A percentile compares a stretch with the other conserved stretches of the same genome.
phyloP scores from a whole-genome alignment of 352 stramenopile genomes.

The Poterioochromonas sp. region DNA sequence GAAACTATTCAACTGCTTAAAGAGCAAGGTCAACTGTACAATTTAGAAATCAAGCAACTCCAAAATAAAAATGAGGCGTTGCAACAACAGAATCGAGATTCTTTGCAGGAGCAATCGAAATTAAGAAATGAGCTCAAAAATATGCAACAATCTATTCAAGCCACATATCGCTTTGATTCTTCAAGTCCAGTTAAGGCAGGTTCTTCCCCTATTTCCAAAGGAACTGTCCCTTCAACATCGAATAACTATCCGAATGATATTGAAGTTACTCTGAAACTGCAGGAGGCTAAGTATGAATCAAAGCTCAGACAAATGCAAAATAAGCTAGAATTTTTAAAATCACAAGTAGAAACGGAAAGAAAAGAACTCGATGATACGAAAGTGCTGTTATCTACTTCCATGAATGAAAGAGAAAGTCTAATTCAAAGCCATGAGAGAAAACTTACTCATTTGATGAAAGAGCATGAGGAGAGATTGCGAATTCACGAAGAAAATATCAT shows the following conservation, averaged over 20 bases:
- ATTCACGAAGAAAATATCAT: neutral
- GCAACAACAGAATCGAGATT: too few relatives aligned
- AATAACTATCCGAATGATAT: neutral
- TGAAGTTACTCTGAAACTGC: neutral
- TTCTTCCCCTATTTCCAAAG: neutral
- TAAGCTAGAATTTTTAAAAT: conserved; percentile 47
- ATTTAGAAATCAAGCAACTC: too few relatives aligned
- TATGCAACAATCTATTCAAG: conserved; percentile 24
- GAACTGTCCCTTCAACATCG: neutral
- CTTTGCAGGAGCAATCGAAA: neutral
- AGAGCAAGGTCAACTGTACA: too few relatives aligned
- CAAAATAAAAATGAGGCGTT: too few relatives aligned
- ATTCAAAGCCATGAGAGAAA: neutral
- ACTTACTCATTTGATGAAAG: neutral
- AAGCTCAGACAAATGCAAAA: conserved; percentile 45
- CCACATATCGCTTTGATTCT: neutral
- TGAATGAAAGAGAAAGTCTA: neutral
- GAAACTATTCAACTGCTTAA: too few relatives aligned
- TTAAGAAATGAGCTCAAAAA: conserved; percentile 24
- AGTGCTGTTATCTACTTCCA: neutral
- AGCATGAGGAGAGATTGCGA: neutral
- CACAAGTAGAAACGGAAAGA: conserved; percentile 40
- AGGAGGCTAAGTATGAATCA: conserved; percentile 33
- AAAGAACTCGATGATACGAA: neutral
- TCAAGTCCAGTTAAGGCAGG: too few relatives aligned